These are phyloP conservation scores for Peterozyma xylosa DNA, from an alignment of 805 yeast genomes.

Conservation along the genomic window DNA sequence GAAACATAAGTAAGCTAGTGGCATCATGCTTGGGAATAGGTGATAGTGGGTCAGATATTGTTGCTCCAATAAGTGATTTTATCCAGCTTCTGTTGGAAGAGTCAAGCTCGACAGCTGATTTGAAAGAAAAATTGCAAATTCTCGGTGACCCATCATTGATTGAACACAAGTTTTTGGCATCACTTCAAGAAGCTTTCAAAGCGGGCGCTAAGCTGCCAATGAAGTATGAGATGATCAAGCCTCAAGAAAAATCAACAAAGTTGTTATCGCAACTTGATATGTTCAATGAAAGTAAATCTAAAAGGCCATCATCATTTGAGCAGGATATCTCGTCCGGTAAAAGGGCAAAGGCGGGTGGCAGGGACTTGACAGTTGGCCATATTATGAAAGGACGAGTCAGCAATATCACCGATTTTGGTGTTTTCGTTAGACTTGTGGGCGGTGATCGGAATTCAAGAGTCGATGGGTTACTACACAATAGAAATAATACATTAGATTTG, in stretches of 20 bases:
- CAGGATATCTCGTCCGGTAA: constrained; percentile 10
- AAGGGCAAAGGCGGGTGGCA: constrained; percentile 4
- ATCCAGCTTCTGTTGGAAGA: no score
- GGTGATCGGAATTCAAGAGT: constrained; percentile 15
- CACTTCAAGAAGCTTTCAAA: constrained; percentile 1
- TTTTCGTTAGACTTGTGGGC: constrained; percentile 51
- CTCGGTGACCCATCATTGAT: constrained; percentile 10
- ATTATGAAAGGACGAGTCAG: constrained; percentile 57
- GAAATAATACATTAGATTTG: constrained; percentile 53
- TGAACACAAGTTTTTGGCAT: constrained; percentile 1
- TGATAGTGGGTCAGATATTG: no score
- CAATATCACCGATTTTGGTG: constrained; percentile 65
- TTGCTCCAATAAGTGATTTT: no score
- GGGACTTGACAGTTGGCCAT: constrained; percentile 30
- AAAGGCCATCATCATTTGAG: not conserved
- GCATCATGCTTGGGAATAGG: no score
- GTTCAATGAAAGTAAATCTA: not conserved
- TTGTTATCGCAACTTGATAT: not conserved
- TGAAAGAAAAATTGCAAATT: constrained; percentile 4
- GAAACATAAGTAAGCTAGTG: no score
- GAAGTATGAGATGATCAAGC: not conserved
- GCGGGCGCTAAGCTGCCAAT: not conserved
- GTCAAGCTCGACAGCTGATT: constrained; percentile 1
- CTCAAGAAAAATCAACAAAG: not conserved
- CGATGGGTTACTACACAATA: constrained; percentile 68